Conservation (phyloP, 768 basidiomycete genomes). For the Calocybe indica region DNA sequence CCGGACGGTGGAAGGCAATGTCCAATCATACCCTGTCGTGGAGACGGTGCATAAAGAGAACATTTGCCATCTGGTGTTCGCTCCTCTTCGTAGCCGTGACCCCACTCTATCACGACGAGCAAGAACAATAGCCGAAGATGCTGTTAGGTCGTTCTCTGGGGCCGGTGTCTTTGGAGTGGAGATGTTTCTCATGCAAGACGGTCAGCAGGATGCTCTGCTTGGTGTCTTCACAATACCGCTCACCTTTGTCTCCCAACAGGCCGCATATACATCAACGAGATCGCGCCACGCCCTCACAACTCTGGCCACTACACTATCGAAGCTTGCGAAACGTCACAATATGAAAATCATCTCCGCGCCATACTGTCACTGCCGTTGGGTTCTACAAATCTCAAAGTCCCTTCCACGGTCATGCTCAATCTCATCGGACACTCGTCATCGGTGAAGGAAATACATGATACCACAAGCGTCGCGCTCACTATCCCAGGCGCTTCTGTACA, state of each 20-base stretch:
- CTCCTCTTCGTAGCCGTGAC: constrained; percentile 67
- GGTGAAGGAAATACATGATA: constrained; percentile 51
- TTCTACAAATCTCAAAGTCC: constrained; percentile 81
- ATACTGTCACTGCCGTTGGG: constrained; percentile 89
- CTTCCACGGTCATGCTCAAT: constrained; percentile 90
- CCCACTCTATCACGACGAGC: constrained; percentile 53
- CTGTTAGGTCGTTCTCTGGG: constrained; percentile 72
- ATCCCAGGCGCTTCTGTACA: constrained; percentile 79
- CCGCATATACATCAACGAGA: constrained; percentile 84
- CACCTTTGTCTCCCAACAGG: constrained; percentile 35
- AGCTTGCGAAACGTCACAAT: constrained; percentile 94
- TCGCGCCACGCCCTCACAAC: constrained; percentile 97
- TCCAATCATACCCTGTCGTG: constrained; percentile 83
- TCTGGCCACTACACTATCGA: constrained; percentile 99
- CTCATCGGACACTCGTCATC: constrained; percentile 78
- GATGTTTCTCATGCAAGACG: constrained; percentile 90
- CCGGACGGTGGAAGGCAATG: constrained; percentile 64
- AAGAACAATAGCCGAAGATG: constrained; percentile 69
- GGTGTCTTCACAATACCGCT: not conserved
- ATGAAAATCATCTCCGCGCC: constrained; percentile 93
- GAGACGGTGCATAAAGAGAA: constrained; percentile 94
- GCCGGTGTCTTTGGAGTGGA: constrained; percentile 98
- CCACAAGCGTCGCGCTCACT: constrained; percentile 54
- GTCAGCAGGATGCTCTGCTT: constrained; percentile 32
- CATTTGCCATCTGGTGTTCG: constrained; percentile 90